These are phyloP conservation scores for Leucogyrophana mollusca DNA, from an alignment of 768 basidiomycete genomes.

Conservation along the genomic window DNA sequence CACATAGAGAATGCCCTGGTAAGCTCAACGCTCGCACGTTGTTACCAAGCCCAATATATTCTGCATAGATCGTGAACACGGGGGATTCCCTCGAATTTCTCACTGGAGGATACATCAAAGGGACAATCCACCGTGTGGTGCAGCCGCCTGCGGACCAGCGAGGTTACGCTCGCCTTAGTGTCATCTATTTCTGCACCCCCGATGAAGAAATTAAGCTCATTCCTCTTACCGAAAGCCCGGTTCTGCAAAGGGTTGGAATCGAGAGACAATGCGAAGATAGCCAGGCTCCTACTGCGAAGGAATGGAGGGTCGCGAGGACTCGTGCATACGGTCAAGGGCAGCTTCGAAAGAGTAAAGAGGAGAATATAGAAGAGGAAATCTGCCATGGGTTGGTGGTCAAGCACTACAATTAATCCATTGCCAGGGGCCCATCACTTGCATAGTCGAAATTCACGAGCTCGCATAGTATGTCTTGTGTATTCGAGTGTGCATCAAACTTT, in stretches of 20 bases:
- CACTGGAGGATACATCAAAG: constrained; percentile 58
- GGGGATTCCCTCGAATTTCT: constrained; percentile 62
- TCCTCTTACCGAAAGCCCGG: constrained; percentile 46
- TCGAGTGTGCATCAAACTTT: too few relatives aligned
- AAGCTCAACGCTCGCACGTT: constrained; percentile 1
- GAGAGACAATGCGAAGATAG: constrained; percentile 33
- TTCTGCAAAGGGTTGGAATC: constrained; percentile 46
- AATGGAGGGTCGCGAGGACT: constrained; percentile 52
- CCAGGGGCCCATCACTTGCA: too few relatives aligned
- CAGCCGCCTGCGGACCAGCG: constrained; percentile 58
- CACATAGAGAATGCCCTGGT: constrained; percentile 53
- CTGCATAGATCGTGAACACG: constrained; percentile 62
- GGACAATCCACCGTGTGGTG: constrained; percentile 62
- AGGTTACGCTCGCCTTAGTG: constrained; percentile 47
- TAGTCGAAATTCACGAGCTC: too few relatives aligned
- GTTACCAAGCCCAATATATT: not conserved
- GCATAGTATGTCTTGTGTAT: too few relatives aligned
- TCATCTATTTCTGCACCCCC: constrained; percentile 56
- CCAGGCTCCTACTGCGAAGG: constrained; percentile 49
- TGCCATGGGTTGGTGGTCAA: constrained; percentile 55
- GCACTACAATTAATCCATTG: constrained; percentile 57
- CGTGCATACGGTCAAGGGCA: constrained; percentile 49
- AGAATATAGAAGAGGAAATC: constrained; percentile 52
- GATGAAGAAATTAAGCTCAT: constrained; percentile 49
- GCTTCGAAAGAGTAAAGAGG: constrained; percentile 38